Evolutionary conservation across 2,329 filamentous ascomycete species (phyloP).

Genomic region (Nemania serpens): DNA sequence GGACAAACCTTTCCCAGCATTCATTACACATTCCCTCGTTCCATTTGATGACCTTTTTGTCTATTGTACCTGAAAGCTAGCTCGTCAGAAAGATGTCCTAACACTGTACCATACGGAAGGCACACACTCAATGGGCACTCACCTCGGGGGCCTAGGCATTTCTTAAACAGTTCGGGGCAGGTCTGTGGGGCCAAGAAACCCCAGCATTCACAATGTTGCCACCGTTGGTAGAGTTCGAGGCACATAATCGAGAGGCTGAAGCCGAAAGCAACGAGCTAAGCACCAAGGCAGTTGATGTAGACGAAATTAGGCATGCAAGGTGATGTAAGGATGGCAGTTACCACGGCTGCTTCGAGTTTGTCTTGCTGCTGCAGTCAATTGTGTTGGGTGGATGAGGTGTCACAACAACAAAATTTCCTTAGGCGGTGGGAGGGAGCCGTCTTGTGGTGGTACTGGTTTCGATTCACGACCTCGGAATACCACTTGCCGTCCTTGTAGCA

Average conservation of each 20-base stretch:
- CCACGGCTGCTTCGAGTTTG: neutral
- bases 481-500: neutral
- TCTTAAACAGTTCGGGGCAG: conserved; percentile 41
- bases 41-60: conserved; percentile 41
- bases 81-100: neutral
- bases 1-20: conserved; percentile 41
- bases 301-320: neutral
- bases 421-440: neutral
- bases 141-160: conserved; percentile 41
- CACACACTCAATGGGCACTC: conserved; percentile 21
- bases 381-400: neutral
- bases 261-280: neutral
- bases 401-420: neutral
- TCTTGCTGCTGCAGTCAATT: neutral
- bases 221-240: conserved; percentile 43
- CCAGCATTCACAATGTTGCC: conserved; percentile 41
- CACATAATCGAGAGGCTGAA: conserved; percentile 34
- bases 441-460: neutral
- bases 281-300: neutral
- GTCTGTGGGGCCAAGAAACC: conserved; percentile 41
- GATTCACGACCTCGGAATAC: neutral
- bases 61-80: conserved; percentile 14
- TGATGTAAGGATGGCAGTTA: neutral
- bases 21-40: conserved; percentile 43
- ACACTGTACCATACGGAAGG: neutral